Evolutionary conservation across 306 rosid genomes (phyloP).

Genomic region (Fragaria vesca): DNA sequence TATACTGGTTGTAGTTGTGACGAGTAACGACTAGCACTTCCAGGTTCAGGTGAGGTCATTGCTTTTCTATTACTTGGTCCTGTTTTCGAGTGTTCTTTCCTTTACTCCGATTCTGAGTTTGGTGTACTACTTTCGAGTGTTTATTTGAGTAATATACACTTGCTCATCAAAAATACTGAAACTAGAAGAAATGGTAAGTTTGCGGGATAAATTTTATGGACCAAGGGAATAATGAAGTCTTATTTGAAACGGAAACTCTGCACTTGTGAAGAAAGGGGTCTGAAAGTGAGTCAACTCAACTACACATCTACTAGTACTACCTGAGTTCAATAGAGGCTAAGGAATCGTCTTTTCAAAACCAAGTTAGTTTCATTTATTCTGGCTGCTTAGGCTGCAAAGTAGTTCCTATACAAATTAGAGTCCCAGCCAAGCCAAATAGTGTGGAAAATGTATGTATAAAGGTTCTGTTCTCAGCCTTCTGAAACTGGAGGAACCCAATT

Average conservation of each 20-base stretch:
- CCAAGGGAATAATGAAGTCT: neutral
- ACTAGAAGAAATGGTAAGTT: neutral
- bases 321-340: neutral
- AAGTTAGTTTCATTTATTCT: neutral
- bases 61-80: slow-evolving; percentile 2
- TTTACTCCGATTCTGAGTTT: neutral
- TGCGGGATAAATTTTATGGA: neutral
- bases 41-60: neutral
- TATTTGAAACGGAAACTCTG: neutral
- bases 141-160: neutral
- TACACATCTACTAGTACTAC: neutral
- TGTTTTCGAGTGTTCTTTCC: neutral
- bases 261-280: neutral
- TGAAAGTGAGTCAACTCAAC: neutral
- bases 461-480: neutral
- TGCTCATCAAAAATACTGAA: neutral
- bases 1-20: neutral
- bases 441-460: neutral
- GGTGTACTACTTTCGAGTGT: neutral
- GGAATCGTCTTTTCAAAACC: neutral
- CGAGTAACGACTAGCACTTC: neutral
- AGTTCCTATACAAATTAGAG: neutral
- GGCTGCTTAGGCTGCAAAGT: neutral
- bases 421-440: neutral
- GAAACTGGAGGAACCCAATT: neutral